Base-by-base conservation (phyloP, 1,284 basidiomycete species). In the Somion occarium region DNA sequence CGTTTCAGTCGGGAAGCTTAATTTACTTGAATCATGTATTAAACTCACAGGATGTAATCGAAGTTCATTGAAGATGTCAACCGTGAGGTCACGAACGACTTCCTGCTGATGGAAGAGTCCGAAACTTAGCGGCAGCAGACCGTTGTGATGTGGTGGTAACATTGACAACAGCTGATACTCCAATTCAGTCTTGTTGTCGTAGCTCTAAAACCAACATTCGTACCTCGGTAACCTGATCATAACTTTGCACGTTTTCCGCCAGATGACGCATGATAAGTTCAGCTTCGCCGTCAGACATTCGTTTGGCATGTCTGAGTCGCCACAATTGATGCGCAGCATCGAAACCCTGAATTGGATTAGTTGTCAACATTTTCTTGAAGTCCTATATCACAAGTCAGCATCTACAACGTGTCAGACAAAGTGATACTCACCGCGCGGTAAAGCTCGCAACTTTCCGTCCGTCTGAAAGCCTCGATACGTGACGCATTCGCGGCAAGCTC, bases 221-320 rank as follows among this genome's bases (percentile, higher is more conserved):
- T 60, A 92, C 94, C 79, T 98, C 93, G 3, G 91, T 79, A 2
- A 94, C 86, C 69, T 97, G 90, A 49, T 94, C 91, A 61, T 96
- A 93, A 0, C 82, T 78, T 56, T 78, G 79, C 34, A 91, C 75
- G 52, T 78, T 79, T 25, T 86, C 80, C 0, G 83, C 79, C 7
- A 98, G 69, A 2, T 83, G 80, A 12, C 80, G 75, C 70, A 91
- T 86, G 57, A 98, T 93, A 27, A 83, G 61, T 56, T 87, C 79
- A 0, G 81, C 82, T 68, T 98, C 91, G 1, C 69, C 64, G 51
- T 82, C 76, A 0, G 75, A 60, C 65, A 93, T 73, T 43, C 73
- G 74, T 61, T 80, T 83, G 4, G 75, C 78, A 51, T 82, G 73
- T 13, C 86, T 74, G 41, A 94, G 69, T 4, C 88, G 74, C 46